phyloP scores from a whole-genome alignment of 441 rosid genomes.

The Eutrema salsugineum region DNA sequence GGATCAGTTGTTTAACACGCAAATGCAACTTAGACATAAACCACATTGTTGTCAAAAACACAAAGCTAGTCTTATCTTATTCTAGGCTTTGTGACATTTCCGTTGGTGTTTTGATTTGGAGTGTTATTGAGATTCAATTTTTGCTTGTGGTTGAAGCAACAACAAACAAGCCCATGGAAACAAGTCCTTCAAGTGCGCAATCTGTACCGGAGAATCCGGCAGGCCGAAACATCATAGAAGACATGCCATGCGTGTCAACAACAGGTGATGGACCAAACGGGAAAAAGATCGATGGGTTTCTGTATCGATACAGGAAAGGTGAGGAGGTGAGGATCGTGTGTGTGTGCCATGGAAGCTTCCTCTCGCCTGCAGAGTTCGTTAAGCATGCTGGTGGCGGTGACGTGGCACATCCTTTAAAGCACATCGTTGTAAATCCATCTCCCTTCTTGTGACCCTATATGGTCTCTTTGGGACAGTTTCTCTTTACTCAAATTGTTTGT shows the following conservation, averaged over 20 bases:
- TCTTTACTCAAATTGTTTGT: conserved; percentile 1
- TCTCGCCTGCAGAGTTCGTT: conserved; percentile 60
- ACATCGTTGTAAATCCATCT: conserved; percentile 51
- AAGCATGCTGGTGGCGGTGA: conserved; percentile 60
- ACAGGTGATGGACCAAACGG: conserved; percentile 57
- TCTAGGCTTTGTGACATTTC: not conserved
- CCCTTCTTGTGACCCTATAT: conserved; percentile 38
- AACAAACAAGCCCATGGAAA: conserved; percentile 33
- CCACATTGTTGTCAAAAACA: not conserved
- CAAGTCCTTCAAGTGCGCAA: conserved; percentile 44
- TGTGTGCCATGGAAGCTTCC: conserved; percentile 67
- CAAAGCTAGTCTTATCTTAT: not conserved
- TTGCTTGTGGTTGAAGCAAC: conserved; percentile 27
- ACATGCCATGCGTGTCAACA: conserved; percentile 62
- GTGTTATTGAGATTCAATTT: not conserved
- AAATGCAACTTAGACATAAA: not conserved
- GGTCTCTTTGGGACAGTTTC: conserved; percentile 4
- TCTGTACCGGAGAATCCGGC: conserved; percentile 34
- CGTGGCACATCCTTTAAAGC: conserved; percentile 53
- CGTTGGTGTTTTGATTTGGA: not conserved
- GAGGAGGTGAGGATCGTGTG: conserved; percentile 60
- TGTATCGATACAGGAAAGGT: conserved; percentile 50
- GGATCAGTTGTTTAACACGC: not conserved
- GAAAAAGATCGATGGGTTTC: conserved; percentile 60
- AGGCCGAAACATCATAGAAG: conserved; percentile 38